A percentile compares a stretch with the other conserved stretches of the same genome.
Conservation (phyloP, 176 grass and related monocot genomes). For the Eragrostis curvula region DNA sequence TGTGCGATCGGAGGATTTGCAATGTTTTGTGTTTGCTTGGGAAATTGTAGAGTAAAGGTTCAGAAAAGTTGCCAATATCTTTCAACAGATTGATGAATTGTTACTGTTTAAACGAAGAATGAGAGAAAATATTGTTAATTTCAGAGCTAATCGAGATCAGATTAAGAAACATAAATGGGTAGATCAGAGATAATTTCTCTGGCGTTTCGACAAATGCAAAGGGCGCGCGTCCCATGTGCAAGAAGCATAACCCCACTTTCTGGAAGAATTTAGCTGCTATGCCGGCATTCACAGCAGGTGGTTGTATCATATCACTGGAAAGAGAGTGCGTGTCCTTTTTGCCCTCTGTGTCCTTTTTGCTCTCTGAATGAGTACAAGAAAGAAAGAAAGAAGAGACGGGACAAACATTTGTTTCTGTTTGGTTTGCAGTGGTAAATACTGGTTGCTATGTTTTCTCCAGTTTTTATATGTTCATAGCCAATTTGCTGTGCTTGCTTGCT, state of each 20-base stretch:
- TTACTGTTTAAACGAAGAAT: neutral
- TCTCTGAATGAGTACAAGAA: neutral
- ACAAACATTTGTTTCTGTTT: neutral
- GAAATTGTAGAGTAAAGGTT: conserved; percentile 33
- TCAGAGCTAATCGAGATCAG: neutral
- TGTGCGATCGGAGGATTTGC: conserved; percentile 40
- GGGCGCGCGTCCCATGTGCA: neutral
- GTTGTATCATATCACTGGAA: conserved; percentile 24
- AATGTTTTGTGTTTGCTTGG: conserved; percentile 8
- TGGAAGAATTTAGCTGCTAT: conserved; percentile 9
- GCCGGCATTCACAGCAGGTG: neutral
- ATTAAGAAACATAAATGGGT: neutral
- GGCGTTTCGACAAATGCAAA: conserved; percentile 12
- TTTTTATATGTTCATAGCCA: neutral
- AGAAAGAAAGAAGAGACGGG: neutral
- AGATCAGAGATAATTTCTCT: neutral
- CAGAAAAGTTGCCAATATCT: neutral
- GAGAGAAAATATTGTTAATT: neutral
- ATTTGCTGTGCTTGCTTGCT: neutral
- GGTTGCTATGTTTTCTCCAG: neutral
- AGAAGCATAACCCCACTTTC: neutral
- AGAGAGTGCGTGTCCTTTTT: neutral
- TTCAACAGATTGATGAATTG: conserved; percentile 4
- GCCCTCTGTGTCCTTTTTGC: neutral
- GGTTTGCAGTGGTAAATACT: neutral